phyloP scores from a whole-genome alignment of 2,329 filamentous ascomycete species.

The Fusarium papillatum region DNA sequence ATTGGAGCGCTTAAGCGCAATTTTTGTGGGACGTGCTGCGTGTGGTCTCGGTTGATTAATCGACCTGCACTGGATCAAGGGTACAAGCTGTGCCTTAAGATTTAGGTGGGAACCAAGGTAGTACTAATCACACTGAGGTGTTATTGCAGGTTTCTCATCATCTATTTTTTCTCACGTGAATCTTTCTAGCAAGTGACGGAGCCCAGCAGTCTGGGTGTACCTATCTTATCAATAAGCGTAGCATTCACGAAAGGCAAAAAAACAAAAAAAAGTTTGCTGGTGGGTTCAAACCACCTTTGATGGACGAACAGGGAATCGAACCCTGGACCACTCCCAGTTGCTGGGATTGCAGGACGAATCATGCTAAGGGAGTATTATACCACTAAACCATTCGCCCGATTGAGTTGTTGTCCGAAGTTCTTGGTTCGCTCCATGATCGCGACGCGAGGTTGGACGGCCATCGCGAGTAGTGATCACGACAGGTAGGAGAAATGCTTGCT shows the following conservation, averaged over 20 bases:
- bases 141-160: background rate
- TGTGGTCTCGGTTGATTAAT: background rate
- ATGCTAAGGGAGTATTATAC: constrained; percentile 6
- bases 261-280: background rate
- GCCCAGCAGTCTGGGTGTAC: background rate
- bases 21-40: background rate
- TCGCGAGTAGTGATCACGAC: background rate
- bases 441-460: background rate
- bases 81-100: background rate
- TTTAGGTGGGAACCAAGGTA: background rate
- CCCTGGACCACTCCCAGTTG: background rate
- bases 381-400: constrained; percentile 3
- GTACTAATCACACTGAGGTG: background rate
- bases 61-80: background rate
- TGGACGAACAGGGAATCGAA: constrained; percentile 5
- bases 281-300: background rate
- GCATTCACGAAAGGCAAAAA: background rate
- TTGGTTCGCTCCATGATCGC: background rate
- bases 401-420: background rate
- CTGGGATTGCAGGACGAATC: background rate
- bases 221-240: background rate
- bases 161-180: background rate
- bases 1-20: background rate
- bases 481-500: background rate
- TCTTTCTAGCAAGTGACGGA: background rate